Percentiles rank a stretch among this genome's conserved stretches.
These are phyloP conservation scores for Simplicillium sp. DNA, from an alignment of 2,329 filamentous ascomycete species.

Conservation along the genomic window DNA sequence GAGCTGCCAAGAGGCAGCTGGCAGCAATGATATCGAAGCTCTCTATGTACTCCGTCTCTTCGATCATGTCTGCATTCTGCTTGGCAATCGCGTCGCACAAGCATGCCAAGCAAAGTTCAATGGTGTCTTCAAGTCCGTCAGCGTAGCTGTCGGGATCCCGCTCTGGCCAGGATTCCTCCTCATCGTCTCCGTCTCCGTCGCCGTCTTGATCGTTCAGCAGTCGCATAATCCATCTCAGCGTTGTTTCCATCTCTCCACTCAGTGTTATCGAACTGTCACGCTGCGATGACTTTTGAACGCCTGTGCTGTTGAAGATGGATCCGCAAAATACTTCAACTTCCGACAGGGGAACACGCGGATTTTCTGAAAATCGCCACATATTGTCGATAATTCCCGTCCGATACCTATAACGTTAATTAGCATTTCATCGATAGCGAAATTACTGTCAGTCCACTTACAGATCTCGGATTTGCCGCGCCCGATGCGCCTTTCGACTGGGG, in stretches of 20 bases:
- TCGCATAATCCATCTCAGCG: conserved; percentile 29
- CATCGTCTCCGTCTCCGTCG: conserved; percentile 4
- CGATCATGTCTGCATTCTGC: conserved; percentile 1
- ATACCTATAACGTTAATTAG: conserved; percentile 27
- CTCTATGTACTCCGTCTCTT: conserved; percentile 13
- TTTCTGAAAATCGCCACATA: conserved; percentile 35
- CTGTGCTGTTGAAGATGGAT: conserved; percentile 38
- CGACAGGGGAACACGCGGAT: conserved; percentile 29
- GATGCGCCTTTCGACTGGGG: conserved; percentile 21
- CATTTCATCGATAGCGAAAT: conserved; percentile 26
- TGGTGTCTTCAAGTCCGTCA: conserved; percentile 8
- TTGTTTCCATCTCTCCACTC: conserved; percentile 39
- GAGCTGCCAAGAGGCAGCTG: neutral
- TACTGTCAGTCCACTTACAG: conserved; percentile 29
- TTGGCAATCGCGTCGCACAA: conserved; percentile 11
- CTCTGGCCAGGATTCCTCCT: conserved; percentile 2
- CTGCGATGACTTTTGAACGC: conserved; percentile 38
- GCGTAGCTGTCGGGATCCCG: neutral
- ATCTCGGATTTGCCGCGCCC: conserved; percentile 33
- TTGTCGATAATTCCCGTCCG: conserved; percentile 29
- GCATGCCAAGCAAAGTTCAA: conserved; percentile 26
- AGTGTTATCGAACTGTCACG: conserved; percentile 41
- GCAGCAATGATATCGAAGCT: conserved; percentile 29
- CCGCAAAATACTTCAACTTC: conserved; percentile 48
- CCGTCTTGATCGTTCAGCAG: conserved; percentile 14